Evolutionary conservation across 495 filamentous ascomycete species (phyloP), one percentile per base, ranked within the genome.

Genomic region (Penicillium soppii): DNA sequence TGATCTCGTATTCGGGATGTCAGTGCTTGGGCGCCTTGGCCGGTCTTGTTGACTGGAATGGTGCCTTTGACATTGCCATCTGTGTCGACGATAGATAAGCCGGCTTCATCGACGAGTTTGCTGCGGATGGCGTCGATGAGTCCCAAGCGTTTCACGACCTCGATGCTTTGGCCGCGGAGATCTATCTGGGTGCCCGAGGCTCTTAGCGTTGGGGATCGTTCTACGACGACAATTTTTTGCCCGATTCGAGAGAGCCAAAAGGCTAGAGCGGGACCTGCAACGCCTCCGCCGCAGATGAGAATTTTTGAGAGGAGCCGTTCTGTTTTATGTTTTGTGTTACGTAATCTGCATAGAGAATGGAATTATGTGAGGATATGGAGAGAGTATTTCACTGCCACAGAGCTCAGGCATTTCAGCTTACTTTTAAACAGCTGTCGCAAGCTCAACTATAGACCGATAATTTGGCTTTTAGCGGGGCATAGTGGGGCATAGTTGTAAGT

Each of bases 1-100:
- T 71, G 37, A 78, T 76, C 53, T 79, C 74, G 45, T 56, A 77
- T 32, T 78, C 72, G n/a, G 10, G 64, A 70, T 6, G 71, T 76
- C 7, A 77, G 50, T 16, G 52, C 47, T 21, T 62, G 59, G 17
- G 61, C 48, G 1, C 69, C 69, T 21, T 72, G 58, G 2, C 68
- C 67, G 4, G 65, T 50, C 23, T 67, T 62, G 45, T 68, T 70
- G 27, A 64, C 66, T 39, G 56, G 47, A 13, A 77, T 52, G 7
- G 41, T 55, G 4, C 54, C 72, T 17, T 52, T 38, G 17, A 37
- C 15, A 4, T 53, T 63, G 7, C 65, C 64, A 5, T 61, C 15
- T 1, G 53, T 50, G 47, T 77, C 67, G 12, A 77, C 58, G 9
- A 74, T 13, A 10, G 55, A n/a, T 13, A 70, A 22, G 2, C 73